These are phyloP conservation scores for Capniomyces stellatus DNA, from an alignment of 371 early-diverging fungal genomes.

Conservation along the genomic window DNA sequence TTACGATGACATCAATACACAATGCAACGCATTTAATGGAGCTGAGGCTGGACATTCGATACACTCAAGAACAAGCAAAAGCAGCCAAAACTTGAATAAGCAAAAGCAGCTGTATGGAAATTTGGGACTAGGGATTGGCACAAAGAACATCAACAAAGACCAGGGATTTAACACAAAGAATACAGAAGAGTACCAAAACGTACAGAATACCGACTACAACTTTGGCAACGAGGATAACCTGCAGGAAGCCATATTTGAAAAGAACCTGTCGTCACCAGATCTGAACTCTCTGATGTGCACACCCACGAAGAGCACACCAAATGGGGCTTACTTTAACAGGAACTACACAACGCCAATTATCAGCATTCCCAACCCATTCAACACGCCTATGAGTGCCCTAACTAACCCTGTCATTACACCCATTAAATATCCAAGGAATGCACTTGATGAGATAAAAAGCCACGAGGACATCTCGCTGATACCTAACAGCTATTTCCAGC, in stretches of 20 bases:
- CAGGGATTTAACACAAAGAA: neutral
- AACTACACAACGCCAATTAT: slow-evolving; percentile 1
- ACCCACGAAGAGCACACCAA: neutral
- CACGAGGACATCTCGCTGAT: neutral
- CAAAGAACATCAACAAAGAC: neutral
- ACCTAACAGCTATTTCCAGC: neutral
- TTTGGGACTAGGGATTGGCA: neutral
- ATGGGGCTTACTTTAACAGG: neutral
- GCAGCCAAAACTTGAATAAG: too few species aligned
- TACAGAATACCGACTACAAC: neutral
- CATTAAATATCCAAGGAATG: neutral
- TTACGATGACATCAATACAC: too few species aligned
- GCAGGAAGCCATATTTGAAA: neutral
- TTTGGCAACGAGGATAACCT: neutral
- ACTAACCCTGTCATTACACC: neutral
- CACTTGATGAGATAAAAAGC: neutral
- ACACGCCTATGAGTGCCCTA: neutral
- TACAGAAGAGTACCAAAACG: neutral
- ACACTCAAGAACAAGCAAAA: too few species aligned
- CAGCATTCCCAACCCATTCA: neutral
- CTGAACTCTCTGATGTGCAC: neutral
- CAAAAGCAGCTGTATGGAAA: neutral
- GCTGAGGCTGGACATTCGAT: too few species aligned
- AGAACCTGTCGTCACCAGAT: slow-evolving; percentile 3
- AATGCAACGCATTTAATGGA: too few species aligned